Evolutionary conservation across 768 basidiomycete species (phyloP).

Genomic region (Mycena amicta): DNA sequence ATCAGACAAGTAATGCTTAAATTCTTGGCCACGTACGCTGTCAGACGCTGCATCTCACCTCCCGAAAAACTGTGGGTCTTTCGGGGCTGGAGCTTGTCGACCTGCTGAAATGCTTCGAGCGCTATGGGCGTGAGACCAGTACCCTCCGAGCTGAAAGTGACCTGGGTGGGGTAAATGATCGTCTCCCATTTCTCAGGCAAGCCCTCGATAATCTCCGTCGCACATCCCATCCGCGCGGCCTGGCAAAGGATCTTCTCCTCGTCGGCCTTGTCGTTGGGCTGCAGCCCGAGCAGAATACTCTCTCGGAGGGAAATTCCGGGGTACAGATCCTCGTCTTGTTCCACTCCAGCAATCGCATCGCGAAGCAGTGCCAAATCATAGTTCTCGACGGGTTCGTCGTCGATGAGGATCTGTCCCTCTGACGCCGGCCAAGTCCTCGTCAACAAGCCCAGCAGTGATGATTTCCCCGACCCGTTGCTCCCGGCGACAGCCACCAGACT

Average conservation of each 20-base stretch:
- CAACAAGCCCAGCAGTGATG: constrained; percentile 45
- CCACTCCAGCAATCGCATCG: constrained; percentile 41
- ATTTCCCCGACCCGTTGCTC: constrained; percentile 34
- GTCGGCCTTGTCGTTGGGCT: constrained; percentile 14
- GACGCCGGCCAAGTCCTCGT: constrained; percentile 34
- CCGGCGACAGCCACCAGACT: constrained; percentile 39
- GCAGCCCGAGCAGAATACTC: constrained; percentile 40
- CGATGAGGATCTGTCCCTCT: constrained; percentile 42
- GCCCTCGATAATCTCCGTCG: constrained; percentile 41
- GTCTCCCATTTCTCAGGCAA: constrained; percentile 41
- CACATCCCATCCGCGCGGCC: constrained; percentile 42
- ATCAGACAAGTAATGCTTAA: neutral
- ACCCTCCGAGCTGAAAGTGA: constrained; percentile 21
- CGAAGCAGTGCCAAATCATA: constrained; percentile 38
- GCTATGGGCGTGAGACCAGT: constrained; percentile 31
- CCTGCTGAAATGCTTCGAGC: constrained; percentile 32
- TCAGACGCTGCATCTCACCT: constrained; percentile 52
- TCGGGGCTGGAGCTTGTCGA: constrained; percentile 32
- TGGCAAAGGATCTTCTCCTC: constrained; percentile 29
- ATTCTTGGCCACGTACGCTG: constrained; percentile 42
- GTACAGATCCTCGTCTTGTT: constrained; percentile 42
- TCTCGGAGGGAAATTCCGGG: constrained; percentile 34
- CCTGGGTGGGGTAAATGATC: constrained; percentile 35
- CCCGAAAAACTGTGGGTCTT: constrained; percentile 41
- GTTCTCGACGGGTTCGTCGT: constrained; percentile 36